These are phyloP conservation scores for Cylindrodendrum hubeiense DNA, from an alignment of 2,329 filamentous ascomycete genomes.

Conservation along the genomic window DNA sequence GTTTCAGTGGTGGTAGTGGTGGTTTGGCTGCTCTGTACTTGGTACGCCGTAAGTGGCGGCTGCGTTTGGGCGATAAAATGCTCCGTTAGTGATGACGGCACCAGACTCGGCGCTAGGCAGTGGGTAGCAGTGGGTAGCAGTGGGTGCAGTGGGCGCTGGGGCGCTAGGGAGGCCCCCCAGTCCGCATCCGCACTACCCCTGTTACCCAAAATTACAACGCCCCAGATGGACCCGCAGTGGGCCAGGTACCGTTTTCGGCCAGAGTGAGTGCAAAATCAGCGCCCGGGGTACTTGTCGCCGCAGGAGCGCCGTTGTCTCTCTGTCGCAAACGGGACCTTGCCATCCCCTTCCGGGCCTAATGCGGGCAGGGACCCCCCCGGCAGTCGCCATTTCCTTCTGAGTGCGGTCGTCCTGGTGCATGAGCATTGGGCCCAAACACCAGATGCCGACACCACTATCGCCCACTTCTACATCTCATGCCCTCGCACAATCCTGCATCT, in stretches of 20 bases:
- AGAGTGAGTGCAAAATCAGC: slow-evolving; percentile 2
- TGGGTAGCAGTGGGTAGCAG: too few relatives aligned
- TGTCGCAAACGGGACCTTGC: slow-evolving; percentile 32
- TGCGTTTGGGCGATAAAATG: slow-evolving; percentile 1
- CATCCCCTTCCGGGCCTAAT: slow-evolving; percentile 24
- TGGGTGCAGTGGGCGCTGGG: too few relatives aligned
- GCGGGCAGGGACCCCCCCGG: slow-evolving; percentile 34
- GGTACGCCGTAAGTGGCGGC: too few relatives aligned
- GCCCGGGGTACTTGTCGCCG: slow-evolving; percentile 26
- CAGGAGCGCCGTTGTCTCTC: slow-evolving; percentile 22
- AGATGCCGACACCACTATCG: slow-evolving; percentile 35
- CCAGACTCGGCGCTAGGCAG: slow-evolving; percentile 28
- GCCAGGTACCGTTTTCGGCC: slow-evolving; percentile 31
- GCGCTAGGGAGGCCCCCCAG: slow-evolving; percentile 30
- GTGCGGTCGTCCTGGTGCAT: slow-evolving; percentile 31
- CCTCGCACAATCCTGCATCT: slow-evolving; percentile 32
- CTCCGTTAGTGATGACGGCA: slow-evolving; percentile 31
- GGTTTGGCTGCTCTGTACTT: too few relatives aligned
- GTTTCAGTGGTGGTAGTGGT: neutral
- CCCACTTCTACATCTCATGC: slow-evolving; percentile 36
- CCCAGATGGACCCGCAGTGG: slow-evolving; percentile 24
- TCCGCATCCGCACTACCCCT: slow-evolving; percentile 40
- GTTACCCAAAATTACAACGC: slow-evolving; percentile 47
- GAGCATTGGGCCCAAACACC: slow-evolving; percentile 43
- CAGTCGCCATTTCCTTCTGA: slow-evolving; percentile 41